These are phyloP conservation scores for Theileria parva DNA, from an alignment of 169 alveolate genomes.

Conservation along the genomic window DNA sequence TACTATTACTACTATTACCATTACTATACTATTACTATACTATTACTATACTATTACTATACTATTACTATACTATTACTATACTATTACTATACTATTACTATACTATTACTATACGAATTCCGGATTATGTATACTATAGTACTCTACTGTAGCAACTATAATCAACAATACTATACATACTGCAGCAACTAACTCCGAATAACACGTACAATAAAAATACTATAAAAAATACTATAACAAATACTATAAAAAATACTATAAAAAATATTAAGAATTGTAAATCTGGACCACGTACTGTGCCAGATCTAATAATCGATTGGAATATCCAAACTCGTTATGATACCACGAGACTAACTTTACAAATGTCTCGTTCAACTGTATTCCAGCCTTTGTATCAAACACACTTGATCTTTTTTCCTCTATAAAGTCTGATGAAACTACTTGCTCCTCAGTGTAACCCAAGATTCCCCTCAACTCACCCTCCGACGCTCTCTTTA, in stretches of 20 bases:
- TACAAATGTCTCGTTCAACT: conserved; percentile 93
- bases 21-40: no score
- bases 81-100: no score
- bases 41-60: no score
- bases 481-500: conserved; percentile 93
- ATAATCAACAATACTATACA: no score
- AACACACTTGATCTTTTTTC: conserved; percentile 93
- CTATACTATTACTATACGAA: no score
- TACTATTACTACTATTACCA: no score
- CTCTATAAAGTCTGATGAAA: conserved; percentile 94
- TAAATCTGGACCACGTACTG: conserved; percentile 62
- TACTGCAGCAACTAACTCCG: no score
- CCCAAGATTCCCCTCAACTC: conserved; percentile 93
- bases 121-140: no score
- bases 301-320: conserved; percentile 94
- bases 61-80: no score
- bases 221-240: background rate
- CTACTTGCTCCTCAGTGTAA: conserved; percentile 94
- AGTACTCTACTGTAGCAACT: no score
- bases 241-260: background rate
- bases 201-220: no score
- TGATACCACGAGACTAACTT: conserved; percentile 98
- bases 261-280: background rate
- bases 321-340: conserved; percentile 98
- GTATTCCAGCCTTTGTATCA: conserved; percentile 97